Conservation (phyloP, 306 rosid genomes). For the Clitoria ternatea region DNA sequence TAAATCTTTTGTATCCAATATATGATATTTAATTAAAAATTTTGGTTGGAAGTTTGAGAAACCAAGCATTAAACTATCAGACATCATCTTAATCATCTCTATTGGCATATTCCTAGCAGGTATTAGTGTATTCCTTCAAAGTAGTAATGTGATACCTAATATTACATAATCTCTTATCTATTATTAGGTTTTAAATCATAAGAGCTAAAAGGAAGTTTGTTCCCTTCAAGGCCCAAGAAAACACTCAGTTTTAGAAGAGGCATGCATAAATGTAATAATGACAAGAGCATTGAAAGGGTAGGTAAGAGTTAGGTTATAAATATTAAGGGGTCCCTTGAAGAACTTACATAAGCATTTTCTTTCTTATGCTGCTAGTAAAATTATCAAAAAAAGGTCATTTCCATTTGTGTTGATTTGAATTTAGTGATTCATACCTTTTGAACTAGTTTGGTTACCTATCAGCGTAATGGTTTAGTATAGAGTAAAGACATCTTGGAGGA, state of each 20-base stretch:
- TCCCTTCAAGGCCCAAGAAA: not conserved
- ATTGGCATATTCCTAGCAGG: slow-evolving; percentile 90
- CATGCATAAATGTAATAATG: not conserved
- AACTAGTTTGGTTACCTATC: not conserved
- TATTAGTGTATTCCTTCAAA: slow-evolving; percentile 18
- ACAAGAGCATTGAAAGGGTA: not conserved
- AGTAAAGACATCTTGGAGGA: not conserved
- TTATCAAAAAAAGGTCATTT: not conserved
- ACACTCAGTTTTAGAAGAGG: not conserved
- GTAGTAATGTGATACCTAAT: not conserved
- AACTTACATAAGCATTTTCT: not conserved
- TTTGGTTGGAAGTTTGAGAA: slow-evolving; percentile 75
- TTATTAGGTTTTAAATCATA: not conserved
- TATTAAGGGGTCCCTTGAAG: not conserved
- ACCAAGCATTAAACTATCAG: slow-evolving; percentile 78
- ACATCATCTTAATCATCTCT: slow-evolving; percentile 79
- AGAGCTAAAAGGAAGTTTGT: not conserved
- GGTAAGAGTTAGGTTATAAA: not conserved
- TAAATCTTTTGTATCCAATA: slow-evolving; percentile 10
- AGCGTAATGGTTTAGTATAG: not conserved
- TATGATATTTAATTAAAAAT: slow-evolving; percentile 28
- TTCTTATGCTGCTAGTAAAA: not conserved
- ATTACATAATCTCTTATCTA: too few relatives aligned
- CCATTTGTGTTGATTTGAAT: slow-evolving; percentile 16
- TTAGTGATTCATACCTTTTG: not conserved